Evolutionary conservation across 1,139 yeast genomes (phyloP).

Genomic region (Kurtzmaniella quercitrusa): DNA sequence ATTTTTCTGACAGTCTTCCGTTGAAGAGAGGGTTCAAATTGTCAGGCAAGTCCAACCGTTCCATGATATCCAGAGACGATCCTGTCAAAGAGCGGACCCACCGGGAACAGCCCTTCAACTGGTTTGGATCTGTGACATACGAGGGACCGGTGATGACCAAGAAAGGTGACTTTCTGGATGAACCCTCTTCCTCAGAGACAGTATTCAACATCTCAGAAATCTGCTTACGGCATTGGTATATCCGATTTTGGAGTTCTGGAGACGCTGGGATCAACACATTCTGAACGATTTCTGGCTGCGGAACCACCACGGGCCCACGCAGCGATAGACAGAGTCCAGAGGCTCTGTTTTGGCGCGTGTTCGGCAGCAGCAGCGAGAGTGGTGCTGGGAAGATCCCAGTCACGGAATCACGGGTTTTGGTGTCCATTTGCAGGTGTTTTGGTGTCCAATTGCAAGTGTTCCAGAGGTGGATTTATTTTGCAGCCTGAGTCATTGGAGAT

Average conservation of each 20-base stretch:
- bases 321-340: conserved; percentile 23
- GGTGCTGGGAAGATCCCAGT: not conserved
- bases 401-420: not conserved
- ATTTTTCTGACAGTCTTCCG: conserved; percentile 3
- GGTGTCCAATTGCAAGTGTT: no score
- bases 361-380: conserved; percentile 1
- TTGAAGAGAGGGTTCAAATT: conserved; percentile 11
- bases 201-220: not conserved
- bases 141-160: conserved; percentile 41
- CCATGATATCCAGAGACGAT: conserved; percentile 8
- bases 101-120: conserved; percentile 36
- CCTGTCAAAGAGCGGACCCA: conserved; percentile 31
- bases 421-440: not conserved
- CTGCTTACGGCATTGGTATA: not conserved
- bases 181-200: not conserved
- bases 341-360: conserved; percentile 5
- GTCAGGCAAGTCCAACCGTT: conserved; percentile 10
- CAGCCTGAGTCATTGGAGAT: no score
- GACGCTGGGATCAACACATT: conserved; percentile 34
- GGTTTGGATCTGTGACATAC: conserved; percentile 21
- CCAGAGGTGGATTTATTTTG: not conserved
- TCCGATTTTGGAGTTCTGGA: conserved; percentile 15
- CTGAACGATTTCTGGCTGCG: conserved; percentile 46
- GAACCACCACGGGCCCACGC: conserved; percentile 26
- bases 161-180: conserved; percentile 14